Conservation (phyloP, 768 basidiomycete species). For the Leccinum uliginosum region DNA sequence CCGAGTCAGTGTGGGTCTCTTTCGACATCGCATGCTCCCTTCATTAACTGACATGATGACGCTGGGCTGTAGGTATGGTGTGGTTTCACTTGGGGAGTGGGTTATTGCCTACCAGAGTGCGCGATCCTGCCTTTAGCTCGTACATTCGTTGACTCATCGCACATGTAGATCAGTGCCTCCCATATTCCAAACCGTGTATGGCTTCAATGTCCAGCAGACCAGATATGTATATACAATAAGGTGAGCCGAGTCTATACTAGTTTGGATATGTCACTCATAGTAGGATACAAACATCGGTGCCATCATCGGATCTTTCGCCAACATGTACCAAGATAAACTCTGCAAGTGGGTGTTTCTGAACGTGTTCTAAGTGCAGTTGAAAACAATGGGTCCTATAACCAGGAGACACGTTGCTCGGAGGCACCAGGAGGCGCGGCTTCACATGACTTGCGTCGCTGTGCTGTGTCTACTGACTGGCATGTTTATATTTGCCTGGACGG, state of each 20-base stretch:
- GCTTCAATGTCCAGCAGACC: conserved; percentile 53
- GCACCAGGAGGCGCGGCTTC: conserved; percentile 58
- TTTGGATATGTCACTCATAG: not conserved
- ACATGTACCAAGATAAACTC: conserved; percentile 45
- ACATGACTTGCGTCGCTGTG: conserved; percentile 49
- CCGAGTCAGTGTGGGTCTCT: conserved; percentile 49
- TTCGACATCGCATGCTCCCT: not conserved
- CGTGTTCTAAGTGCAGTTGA: conserved; percentile 9
- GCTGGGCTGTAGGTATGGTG: conserved; percentile 47
- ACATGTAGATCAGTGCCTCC: conserved; percentile 45
- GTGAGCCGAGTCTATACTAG: conserved; percentile 30
- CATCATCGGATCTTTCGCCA: conserved; percentile 40
- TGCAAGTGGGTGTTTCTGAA: conserved; percentile 35
- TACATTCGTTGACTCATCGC: not conserved
- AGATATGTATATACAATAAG: conserved; percentile 55
- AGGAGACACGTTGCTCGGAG: conserved; percentile 18
- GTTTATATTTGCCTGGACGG: conserved; percentile 71
- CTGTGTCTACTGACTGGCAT: conserved; percentile 52
- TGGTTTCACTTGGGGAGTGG: conserved; percentile 71
- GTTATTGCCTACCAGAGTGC: conserved; percentile 62
- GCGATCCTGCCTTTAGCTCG: not conserved
- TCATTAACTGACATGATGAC: not conserved
- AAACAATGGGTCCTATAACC: conserved; percentile 7
- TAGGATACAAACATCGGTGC: conserved; percentile 44
- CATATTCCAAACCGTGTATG: conserved; percentile 52